Percentiles rank a stretch among this genome's conserved stretches.
These are phyloP conservation scores for Emmonsia crescens DNA, from an alignment of 2,329 filamentous ascomycete genomes.

Conservation along the genomic window DNA sequence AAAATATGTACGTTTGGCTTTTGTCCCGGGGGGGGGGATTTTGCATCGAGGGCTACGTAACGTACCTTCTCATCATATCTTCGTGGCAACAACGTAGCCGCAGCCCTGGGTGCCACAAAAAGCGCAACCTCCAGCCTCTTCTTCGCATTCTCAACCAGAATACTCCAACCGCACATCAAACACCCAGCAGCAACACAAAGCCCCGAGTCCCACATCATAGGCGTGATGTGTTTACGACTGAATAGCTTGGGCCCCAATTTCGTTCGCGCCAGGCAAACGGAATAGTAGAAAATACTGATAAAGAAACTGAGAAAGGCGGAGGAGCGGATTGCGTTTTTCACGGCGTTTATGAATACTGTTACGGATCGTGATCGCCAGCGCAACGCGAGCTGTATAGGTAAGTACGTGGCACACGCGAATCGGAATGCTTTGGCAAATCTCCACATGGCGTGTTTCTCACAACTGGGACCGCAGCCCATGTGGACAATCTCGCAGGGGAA, in stretches of 20 bases:
- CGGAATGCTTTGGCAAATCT: slow-evolving; percentile 60
- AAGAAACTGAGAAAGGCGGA: slow-evolving; percentile 70
- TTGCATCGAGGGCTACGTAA: background rate
- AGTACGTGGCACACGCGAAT: slow-evolving; percentile 65
- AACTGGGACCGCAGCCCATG: slow-evolving; percentile 59
- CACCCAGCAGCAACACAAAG: slow-evolving; percentile 64
- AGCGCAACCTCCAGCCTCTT: slow-evolving; percentile 65
- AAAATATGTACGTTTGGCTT: too few relatives aligned
- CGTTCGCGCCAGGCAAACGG: slow-evolving; percentile 66
- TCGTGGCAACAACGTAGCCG: slow-evolving; percentile 63
- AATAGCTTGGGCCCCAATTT: slow-evolving; percentile 60
- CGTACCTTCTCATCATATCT: slow-evolving; percentile 47
- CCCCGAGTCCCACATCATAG: slow-evolving; percentile 46
- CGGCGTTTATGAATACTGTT: slow-evolving; percentile 38
- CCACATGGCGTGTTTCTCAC: slow-evolving; percentile 57
- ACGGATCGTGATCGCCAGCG: slow-evolving; percentile 40
- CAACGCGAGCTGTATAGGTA: slow-evolving; percentile 61
- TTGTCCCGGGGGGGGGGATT: too few relatives aligned
- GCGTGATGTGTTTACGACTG: slow-evolving; percentile 42
- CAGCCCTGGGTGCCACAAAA: slow-evolving; percentile 69
- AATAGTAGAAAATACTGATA: slow-evolving; percentile 72
- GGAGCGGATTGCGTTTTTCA: slow-evolving; percentile 54
- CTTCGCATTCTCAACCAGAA: slow-evolving; percentile 56
- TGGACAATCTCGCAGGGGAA: slow-evolving; percentile 79
- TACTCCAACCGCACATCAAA: slow-evolving; percentile 68